Evolutionary conservation across 2,329 filamentous ascomycete genomes (phyloP).

Genomic region (Thielaviopsis musarum): DNA sequence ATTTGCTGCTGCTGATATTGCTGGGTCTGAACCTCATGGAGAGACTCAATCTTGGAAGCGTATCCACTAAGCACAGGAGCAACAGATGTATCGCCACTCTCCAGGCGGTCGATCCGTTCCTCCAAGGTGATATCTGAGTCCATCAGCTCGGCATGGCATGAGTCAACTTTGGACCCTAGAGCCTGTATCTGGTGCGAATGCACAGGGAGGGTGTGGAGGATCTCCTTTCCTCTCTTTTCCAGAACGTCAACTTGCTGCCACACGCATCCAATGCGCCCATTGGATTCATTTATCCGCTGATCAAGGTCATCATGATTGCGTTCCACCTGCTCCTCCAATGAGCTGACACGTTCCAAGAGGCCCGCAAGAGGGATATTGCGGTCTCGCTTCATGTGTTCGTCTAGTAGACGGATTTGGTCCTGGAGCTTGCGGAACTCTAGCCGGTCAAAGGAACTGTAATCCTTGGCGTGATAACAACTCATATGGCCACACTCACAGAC

Average conservation of each 20-base stretch:
- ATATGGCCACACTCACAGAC: constrained; percentile 43
- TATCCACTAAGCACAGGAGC: neutral
- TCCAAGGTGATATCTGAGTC: constrained; percentile 36
- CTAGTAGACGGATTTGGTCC: constrained; percentile 27
- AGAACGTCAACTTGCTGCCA: constrained; percentile 35
- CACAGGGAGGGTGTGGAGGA: constrained; percentile 10
- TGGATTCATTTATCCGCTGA: constrained; percentile 36
- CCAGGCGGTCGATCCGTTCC: constrained; percentile 35
- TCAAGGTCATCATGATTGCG: constrained; percentile 33
- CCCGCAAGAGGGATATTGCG: constrained; percentile 23
- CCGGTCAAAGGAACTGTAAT: constrained; percentile 27
- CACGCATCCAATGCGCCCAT: constrained; percentile 35
- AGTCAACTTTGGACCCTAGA: constrained; percentile 12
- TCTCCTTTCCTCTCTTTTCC: constrained; percentile 18
- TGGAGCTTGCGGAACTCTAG: constrained; percentile 32
- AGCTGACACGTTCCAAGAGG: constrained; percentile 28
- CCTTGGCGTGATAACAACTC: constrained; percentile 39
- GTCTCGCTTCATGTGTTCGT: constrained; percentile 25
- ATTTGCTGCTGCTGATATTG: constrained; percentile 1
- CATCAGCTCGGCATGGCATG: constrained; percentile 27
- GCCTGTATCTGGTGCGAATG: constrained; percentile 6
- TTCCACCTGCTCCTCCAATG: constrained; percentile 38
- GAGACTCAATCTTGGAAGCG: neutral
- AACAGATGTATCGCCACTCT: constrained; percentile 10
- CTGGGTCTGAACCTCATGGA: neutral